These are phyloP conservation scores for Talaromyces sp. DNA, from an alignment of 2,329 filamentous ascomycete species.

Conservation along the genomic window DNA sequence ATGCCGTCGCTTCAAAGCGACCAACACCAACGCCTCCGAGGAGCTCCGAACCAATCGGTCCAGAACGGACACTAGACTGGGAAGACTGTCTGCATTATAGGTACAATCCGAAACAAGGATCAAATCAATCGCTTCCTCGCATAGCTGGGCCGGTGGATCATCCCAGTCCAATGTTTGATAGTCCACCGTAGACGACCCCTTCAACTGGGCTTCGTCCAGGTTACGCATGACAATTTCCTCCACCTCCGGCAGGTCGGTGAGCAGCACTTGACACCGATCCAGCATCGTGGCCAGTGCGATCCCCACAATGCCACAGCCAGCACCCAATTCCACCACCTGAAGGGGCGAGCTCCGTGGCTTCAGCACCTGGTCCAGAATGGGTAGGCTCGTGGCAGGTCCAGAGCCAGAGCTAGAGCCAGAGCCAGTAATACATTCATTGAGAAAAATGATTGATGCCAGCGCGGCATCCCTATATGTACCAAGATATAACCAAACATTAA, in stretches of 20 bases:
- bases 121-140: constrained; percentile 53
- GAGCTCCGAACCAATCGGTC: constrained; percentile 50
- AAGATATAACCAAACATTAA: constrained; percentile 10
- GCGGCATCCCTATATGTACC: constrained; percentile 57
- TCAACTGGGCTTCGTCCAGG: constrained; percentile 48
- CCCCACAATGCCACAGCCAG: constrained; percentile 70
- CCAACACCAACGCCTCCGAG: constrained; percentile 55
- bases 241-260: constrained; percentile 69
- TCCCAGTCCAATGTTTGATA: constrained; percentile 67
- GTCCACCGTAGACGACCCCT: constrained; percentile 45
- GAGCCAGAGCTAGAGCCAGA: neutral
- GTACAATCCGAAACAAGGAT: constrained; percentile 72
- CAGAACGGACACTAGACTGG: constrained; percentile 63
- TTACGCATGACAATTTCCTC: constrained; percentile 63
- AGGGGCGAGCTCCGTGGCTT: constrained; percentile 38
- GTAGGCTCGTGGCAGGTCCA: constrained; percentile 25
- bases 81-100: constrained; percentile 70
- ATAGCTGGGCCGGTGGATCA: constrained; percentile 50
- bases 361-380: constrained; percentile 38
- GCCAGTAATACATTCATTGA: constrained; percentile 48
- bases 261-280: constrained; percentile 55
- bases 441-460: constrained; percentile 58
- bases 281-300: constrained; percentile 62
- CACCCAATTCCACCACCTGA: constrained; percentile 65
- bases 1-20: constrained; percentile 70